phyloP scores from a whole-genome alignment of 768 basidiomycete genomes.

The Suillus americanus region DNA sequence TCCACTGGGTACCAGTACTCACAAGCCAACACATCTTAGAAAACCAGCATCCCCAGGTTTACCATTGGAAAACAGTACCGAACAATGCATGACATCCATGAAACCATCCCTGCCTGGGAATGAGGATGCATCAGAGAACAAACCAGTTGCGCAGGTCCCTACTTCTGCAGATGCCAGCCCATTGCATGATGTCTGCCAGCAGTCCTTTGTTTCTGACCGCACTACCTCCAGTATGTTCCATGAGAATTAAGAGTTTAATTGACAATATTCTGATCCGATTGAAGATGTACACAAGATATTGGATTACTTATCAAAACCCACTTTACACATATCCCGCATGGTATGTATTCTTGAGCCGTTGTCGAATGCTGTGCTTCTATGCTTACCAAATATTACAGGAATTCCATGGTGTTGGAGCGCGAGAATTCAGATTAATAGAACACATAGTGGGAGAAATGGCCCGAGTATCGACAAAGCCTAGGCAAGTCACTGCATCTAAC shows the following conservation, averaged over 20 bases:
- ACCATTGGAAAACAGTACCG: neutral
- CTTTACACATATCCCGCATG: neutral
- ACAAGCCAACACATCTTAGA: neutral
- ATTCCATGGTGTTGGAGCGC: neutral
- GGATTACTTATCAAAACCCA: neutral
- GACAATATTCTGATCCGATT: neutral
- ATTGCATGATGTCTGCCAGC: neutral
- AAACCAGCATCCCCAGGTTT: neutral
- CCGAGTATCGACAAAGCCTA: neutral
- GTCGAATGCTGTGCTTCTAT: neutral
- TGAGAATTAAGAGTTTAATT: neutral
- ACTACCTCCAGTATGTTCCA: neutral
- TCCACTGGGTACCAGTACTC: too few species aligned
- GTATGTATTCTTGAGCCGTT: neutral
- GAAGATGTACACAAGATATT: neutral
- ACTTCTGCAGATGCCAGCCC: neutral
- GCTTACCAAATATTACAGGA: neutral
- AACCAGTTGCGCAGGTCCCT: neutral
- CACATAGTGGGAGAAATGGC: neutral
- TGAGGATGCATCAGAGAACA: neutral
- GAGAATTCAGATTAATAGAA: neutral
- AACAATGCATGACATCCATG: neutral
- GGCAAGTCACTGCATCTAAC: neutral
- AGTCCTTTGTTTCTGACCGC: neutral
- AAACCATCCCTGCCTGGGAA: neutral